Percentiles rank a stretch among this genome's conserved stretches.
Evolutionary conservation across 176 grass and related monocot species (phyloP).

Genomic region (Oryza meyeriana): DNA sequence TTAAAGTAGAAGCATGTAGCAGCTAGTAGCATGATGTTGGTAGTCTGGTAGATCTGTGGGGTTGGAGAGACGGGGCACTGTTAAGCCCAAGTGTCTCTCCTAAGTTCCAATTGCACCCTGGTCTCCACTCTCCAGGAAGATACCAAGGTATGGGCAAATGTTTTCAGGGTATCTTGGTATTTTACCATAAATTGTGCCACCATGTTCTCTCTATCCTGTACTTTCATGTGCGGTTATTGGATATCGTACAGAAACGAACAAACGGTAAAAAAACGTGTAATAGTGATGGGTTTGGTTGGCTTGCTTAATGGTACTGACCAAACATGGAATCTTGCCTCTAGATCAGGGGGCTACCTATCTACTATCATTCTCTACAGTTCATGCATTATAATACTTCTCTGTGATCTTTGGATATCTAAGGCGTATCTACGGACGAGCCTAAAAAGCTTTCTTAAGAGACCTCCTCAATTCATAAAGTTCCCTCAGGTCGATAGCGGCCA

Average conservation of each 20-base stretch:
- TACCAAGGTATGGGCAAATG: neutral
- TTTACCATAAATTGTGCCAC: neutral
- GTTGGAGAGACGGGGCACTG: neutral
- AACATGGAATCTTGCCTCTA: constrained; percentile 32
- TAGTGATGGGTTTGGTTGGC: neutral
- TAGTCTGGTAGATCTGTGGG: constrained; percentile 15
- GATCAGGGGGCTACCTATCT: neutral
- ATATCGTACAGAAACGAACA: neutral
- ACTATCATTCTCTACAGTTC: neutral
- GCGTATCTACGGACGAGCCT: neutral
- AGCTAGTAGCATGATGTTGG: neutral
- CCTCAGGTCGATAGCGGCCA: constrained; percentile 14
- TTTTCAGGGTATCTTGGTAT: neutral
- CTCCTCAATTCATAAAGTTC: neutral
- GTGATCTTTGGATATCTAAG: constrained; percentile 28
- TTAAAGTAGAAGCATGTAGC: constrained; percentile 33
- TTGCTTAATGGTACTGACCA: constrained; percentile 21
- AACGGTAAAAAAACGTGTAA: neutral
- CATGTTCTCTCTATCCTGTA: neutral
- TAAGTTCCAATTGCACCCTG: neutral
- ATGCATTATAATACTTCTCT: constrained; percentile 22
- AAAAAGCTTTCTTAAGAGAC: neutral
- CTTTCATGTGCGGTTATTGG: neutral
- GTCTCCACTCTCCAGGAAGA: neutral
- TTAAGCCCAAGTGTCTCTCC: neutral